These are phyloP conservation scores for Candida andamanensis DNA, from an alignment of 805 yeast species.

Conservation along the genomic window DNA sequence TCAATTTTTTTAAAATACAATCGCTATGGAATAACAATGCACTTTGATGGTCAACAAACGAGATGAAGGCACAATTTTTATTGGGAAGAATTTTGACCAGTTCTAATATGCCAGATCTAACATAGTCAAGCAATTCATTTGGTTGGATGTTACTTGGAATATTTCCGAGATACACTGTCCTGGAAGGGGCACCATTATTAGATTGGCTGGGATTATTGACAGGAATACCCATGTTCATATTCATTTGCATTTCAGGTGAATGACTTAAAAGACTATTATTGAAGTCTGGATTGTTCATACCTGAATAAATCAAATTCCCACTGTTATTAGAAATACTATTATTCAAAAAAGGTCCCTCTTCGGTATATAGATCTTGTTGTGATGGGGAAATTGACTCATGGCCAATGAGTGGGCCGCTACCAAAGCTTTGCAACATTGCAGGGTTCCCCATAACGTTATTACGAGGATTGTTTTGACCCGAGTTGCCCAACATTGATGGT, in stretches of 20 bases:
- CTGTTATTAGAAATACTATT: slow-evolving; percentile 10
- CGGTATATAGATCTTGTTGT: slow-evolving; percentile 21
- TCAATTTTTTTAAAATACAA: slow-evolving; percentile 77
- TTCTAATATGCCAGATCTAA: slow-evolving; percentile 86
- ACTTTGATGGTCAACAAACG: slow-evolving; percentile 82
- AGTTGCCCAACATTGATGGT: too few relatives aligned
- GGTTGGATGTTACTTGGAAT: slow-evolving; percentile 78
- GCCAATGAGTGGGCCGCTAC: too few relatives aligned
- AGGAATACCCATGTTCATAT: slow-evolving; percentile 4
- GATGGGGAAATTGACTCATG: slow-evolving; percentile 8
- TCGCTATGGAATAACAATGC: slow-evolving; percentile 92
- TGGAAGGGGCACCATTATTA: slow-evolving; percentile 52
- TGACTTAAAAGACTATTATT: too few relatives aligned
- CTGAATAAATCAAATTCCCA: slow-evolving; percentile 4
- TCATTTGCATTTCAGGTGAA: slow-evolving; percentile 4
- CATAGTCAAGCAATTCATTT: slow-evolving; percentile 81
- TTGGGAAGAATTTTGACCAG: slow-evolving; percentile 71
- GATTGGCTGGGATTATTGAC: slow-evolving; percentile 1
- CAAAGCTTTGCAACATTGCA: too few relatives aligned
- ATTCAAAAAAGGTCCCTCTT: slow-evolving; percentile 16
- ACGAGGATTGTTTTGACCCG: too few relatives aligned
- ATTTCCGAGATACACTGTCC: slow-evolving; percentile 89
- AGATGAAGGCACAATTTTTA: slow-evolving; percentile 84
- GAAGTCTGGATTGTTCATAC: too few relatives aligned
- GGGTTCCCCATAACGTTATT: too few relatives aligned